Evolutionary conservation across 805 yeast species (phyloP), one percentile per base, ranked within the genome.

Genomic region (Nakazawaea populi): DNA sequence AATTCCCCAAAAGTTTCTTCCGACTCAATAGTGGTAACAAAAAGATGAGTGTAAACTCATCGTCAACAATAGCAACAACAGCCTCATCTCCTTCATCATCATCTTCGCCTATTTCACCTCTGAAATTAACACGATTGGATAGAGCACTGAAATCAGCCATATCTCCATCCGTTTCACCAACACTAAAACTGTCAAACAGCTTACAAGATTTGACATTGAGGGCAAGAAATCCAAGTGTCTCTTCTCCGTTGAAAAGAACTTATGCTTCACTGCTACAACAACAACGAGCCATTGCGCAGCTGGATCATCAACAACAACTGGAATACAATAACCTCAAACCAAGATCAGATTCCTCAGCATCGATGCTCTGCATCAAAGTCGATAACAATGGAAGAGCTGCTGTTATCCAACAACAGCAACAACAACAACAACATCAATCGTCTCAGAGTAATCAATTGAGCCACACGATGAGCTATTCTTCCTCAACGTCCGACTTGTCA

Each of bases 1-100:
- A 42, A 24, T 44, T 54, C 42, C 55, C 55, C 12, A 55, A 53
- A 36, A 52, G 48, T 30, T 37, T 55, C 31, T 49, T 48, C 36
- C 38, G 50, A 9, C 41, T 46, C 12, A 46, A 43, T 32, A 36
- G 49, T 11, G 47, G 49, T 24, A 38, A 43, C 14, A 46, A 44
- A 46, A 55, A 54, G 36, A 47, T 47, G 35, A 11, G 8, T 32
- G 35, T 1, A 32, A 32, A 32, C 8, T 32, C 35, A 9, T 32
- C 35, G 11, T 32, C 35, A 11, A 32, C 35, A 32, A 44, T 38
- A 28, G n/a, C 53, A 5, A 11, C 48, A 31, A n/a, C 8, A 27
- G 11, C 43, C 29, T 2, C 44, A n/a, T 31, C 18, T 6, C 34
- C 24, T 5, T 31, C 24, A 18, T 18, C 24, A 18, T 18, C 24